Conservation (phyloP, 2,329 filamentous ascomycete species). For the Dactylellina sp. region DNA sequence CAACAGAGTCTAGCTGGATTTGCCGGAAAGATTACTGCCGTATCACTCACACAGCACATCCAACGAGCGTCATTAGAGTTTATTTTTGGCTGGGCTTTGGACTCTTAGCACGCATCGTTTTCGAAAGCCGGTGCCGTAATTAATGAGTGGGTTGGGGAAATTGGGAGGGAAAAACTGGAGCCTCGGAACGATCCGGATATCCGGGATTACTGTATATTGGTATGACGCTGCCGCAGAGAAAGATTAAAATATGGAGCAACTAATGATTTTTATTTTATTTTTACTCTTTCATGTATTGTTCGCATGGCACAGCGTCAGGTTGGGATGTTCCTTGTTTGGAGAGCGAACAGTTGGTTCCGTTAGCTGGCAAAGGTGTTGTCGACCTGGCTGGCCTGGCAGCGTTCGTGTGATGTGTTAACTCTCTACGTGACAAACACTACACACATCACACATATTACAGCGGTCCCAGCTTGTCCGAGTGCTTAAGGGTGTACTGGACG, state of each 20-base stretch:
- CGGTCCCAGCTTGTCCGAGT: neutral
- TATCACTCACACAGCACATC: conserved; percentile 13
- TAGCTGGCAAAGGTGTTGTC: neutral
- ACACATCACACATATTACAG: too few species aligned
- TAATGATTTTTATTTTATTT: conserved; percentile 24
- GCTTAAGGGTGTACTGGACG: too few species aligned
- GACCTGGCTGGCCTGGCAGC: neutral
- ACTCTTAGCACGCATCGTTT: conserved; percentile 1
- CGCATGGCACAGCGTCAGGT: neutral
- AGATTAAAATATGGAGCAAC: neutral
- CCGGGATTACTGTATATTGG: conserved; percentile 20
- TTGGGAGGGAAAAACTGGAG: conserved; percentile 18
- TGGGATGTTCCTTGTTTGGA: conserved; percentile 2
- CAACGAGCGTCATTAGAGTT: neutral
- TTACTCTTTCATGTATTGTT: conserved; percentile 33
- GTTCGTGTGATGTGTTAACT: conserved; percentile 2
- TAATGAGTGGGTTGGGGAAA: neutral
- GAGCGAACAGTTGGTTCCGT: conserved; percentile 11
- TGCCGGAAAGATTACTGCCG: conserved; percentile 17
- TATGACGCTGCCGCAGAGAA: conserved; percentile 26
- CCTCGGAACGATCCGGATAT: conserved; percentile 50
- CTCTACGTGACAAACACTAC: neutral
- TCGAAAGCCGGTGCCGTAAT: too few species aligned
- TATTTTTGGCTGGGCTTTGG: neutral
- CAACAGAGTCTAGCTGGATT: neutral